Conservation (phyloP, 2,329 filamentous ascomycete species). For the Penicillium sp. region DNA sequence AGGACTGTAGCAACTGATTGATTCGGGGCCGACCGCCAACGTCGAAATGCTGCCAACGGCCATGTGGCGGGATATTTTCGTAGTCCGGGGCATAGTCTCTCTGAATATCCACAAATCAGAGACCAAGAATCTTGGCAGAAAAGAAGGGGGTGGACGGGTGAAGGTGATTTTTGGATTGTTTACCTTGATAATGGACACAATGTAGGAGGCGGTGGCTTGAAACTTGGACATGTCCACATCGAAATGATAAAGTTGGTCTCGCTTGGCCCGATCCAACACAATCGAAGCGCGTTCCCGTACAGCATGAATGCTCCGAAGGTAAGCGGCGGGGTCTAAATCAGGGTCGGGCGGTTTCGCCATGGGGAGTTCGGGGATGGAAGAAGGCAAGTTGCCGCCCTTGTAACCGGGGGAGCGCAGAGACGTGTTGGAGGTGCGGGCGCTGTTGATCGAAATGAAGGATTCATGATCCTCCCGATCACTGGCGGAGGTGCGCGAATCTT, state of each 20-base stretch:
- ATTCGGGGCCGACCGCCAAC: slow-evolving; percentile 52
- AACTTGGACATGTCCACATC: slow-evolving; percentile 84
- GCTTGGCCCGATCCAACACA: slow-evolving; percentile 68
- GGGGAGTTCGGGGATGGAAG: slow-evolving; percentile 64
- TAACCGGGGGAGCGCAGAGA: slow-evolving; percentile 48
- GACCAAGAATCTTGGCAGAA: neutral
- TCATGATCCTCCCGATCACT: slow-evolving; percentile 39
- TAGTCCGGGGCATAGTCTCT: slow-evolving; percentile 65
- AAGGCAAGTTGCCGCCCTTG: slow-evolving; percentile 44
- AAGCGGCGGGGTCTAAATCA: slow-evolving; percentile 77
- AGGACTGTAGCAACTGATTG: slow-evolving; percentile 46
- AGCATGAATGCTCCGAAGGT: slow-evolving; percentile 81
- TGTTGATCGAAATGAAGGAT: slow-evolving; percentile 39
- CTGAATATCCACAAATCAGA: slow-evolving; percentile 38
- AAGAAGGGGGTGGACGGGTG: neutral
- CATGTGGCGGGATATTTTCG: slow-evolving; percentile 72
- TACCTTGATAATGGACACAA: slow-evolving; percentile 93
- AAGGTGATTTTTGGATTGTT: neutral
- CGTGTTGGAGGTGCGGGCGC: slow-evolving; percentile 41
- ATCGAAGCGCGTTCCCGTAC: slow-evolving; percentile 73
- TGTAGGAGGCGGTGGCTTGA: slow-evolving; percentile 73
- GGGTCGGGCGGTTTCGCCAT: slow-evolving; percentile 83
- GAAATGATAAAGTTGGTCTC: slow-evolving; percentile 76
- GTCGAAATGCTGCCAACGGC: slow-evolving; percentile 61
- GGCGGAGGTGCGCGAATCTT: slow-evolving; percentile 39